These are phyloP conservation scores for Circinella umbellata DNA, from an alignment of 371 early-diverging fungal species.

Conservation along the genomic window DNA sequence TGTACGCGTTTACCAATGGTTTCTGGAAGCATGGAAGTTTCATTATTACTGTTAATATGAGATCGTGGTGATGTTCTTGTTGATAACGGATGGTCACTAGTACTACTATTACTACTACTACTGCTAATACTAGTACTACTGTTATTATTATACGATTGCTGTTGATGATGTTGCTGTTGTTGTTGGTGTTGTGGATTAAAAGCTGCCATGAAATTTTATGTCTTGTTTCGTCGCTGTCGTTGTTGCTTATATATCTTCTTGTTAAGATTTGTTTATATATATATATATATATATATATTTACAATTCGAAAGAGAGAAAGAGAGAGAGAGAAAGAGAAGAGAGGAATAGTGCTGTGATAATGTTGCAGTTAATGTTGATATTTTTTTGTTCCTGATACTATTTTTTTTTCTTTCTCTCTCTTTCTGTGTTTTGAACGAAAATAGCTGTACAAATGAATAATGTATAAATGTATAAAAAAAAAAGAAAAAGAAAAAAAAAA, in stretches of 20 bases:
- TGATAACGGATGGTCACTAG: background rate
- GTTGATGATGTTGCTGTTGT: background rate
- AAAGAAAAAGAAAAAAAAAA: background rate
- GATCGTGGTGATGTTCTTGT: slow-evolving; percentile 4
- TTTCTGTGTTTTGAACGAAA: background rate
- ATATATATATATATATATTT: background rate
- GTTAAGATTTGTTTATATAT: background rate
- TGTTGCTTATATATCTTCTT: background rate
- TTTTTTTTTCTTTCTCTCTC: too few species aligned
- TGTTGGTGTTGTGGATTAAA: background rate
- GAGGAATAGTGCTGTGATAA: too few species aligned
- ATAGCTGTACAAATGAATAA: slow-evolving; percentile 1
- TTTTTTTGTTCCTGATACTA: too few species aligned
- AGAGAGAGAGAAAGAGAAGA: too few species aligned
- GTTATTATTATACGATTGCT: background rate
- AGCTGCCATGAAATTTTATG: slow-evolving; percentile 1
- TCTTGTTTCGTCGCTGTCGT: background rate
- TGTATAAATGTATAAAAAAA: background rate
- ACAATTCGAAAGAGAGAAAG: too few species aligned
- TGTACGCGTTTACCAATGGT: slow-evolving; percentile 57
- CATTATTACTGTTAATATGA: background rate
- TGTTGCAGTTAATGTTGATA: too few species aligned
- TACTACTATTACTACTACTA: background rate
- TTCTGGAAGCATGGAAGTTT: slow-evolving; percentile 30
- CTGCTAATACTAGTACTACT: background rate